These are phyloP conservation scores for Musa acuminata DNA, from an alignment of 176 grass and related monocot genomes.

Conservation along the genomic window DNA sequence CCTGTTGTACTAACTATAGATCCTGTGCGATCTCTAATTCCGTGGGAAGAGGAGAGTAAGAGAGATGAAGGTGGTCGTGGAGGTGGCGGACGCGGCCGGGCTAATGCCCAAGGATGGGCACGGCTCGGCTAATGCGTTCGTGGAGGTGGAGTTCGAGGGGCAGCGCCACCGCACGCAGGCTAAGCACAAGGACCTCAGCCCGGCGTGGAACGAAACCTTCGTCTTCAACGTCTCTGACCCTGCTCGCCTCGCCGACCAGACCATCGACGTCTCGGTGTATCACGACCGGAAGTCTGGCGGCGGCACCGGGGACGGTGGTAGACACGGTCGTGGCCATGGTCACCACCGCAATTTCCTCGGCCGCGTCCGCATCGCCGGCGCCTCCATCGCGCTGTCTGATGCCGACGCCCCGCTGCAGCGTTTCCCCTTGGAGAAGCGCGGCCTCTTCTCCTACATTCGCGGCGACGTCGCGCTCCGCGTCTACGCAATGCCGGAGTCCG, in stretches of 20 bases:
- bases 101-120: constrained; percentile 18
- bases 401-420: background rate
- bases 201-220: constrained; percentile 26
- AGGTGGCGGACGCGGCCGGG: constrained; percentile 16
- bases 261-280: constrained; percentile 14
- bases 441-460: constrained; percentile 16
- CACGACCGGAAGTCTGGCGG: constrained; percentile 1
- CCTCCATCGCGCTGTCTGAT: background rate
- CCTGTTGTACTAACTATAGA: background rate
- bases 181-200: constrained; percentile 23
- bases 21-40: background rate
- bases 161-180: constrained; percentile 20
- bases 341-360: constrained; percentile 7
- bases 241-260: background rate
- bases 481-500: background rate
- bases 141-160: constrained; percentile 23
- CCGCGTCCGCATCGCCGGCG: constrained; percentile 6
- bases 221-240: constrained; percentile 13
- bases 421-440: constrained; percentile 9
- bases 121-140: constrained; percentile 18
- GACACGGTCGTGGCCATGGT: background rate
- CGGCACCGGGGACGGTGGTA: background rate
- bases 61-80: constrained; percentile 16
- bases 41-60: background rate
- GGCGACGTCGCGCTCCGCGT: constrained; percentile 12